Conservation (phyloP, 2,329 filamentous ascomycete genomes). For the Botryotinia narcissicola region DNA sequence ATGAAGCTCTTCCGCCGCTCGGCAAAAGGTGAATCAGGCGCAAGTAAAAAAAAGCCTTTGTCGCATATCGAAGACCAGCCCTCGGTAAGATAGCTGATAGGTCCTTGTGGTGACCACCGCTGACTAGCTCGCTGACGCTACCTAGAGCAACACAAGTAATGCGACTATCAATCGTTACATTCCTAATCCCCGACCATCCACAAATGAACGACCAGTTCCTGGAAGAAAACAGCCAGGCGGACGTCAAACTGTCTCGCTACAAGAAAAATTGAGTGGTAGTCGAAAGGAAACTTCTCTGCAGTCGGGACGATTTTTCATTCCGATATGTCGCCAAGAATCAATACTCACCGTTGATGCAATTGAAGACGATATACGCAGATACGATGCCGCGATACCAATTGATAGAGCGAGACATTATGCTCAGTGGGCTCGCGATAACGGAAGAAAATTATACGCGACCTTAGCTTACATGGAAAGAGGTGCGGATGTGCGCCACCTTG, state of each 20-base stretch:
- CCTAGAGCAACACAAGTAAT: background rate
- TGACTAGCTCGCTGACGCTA: background rate
- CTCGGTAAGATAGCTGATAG: background rate
- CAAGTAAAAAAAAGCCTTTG: background rate
- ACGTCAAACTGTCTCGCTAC: background rate
- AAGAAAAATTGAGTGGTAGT: background rate
- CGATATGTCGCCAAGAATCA: slow-evolving; percentile 18
- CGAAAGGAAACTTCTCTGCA: background rate
- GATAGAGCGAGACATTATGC: slow-evolving; percentile 8
- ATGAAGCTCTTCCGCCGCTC: background rate
- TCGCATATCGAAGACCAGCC: background rate
- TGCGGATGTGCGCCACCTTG: slow-evolving; percentile 20
- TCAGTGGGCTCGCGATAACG: background rate
- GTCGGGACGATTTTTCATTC: slow-evolving; percentile 22
- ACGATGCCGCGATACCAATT: slow-evolving; percentile 6
- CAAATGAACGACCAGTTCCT: background rate
- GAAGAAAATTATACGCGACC: slow-evolving; percentile 24
- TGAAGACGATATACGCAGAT: slow-evolving; percentile 19
- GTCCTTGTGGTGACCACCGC: background rate
- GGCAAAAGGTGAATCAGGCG: background rate
- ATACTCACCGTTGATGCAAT: slow-evolving; percentile 22
- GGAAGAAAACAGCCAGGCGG: background rate
- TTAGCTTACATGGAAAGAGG: slow-evolving; percentile 24
- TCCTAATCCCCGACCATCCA: background rate
- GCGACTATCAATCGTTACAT: background rate